Base-by-base conservation (phyloP, 177 flowering plant species). In the Vitis hybrid region DNA sequence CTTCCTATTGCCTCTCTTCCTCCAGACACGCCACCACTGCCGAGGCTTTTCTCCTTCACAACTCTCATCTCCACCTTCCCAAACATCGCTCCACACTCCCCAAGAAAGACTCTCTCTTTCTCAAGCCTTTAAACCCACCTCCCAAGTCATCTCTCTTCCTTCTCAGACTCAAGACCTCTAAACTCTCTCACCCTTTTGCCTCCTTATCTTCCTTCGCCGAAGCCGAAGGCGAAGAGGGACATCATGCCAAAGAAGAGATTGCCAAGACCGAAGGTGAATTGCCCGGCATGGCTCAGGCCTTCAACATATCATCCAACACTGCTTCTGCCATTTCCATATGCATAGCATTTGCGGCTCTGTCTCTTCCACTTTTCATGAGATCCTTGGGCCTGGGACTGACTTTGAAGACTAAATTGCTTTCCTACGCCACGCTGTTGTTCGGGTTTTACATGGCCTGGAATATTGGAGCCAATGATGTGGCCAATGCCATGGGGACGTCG, bases 381-480 rank as follows among this genome's bases (percentile, higher is more conserved):
- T 82, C 97, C 8, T 52, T 93, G 66, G 88, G 86, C 11, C 81
- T 66, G 34, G 94, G 88, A 0, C 6, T 88, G 81, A 82, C 71
- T 5, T 52, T 91, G 72, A 93, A 88, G 90, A 88, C 81, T 23
- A 86, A 85, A 69, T 12, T 80, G 23, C 68, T 96, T 52, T 90
- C 99, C 0, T 93, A 94, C 62, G 82, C 71, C 0, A 91, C 98
- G 1, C 77, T 94, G 56, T 70, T 94, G 74, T 87, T 84, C 52
- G 99, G 99, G 17, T 93, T 94, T 71, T 94, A 89, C 84, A 94
- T 94, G 99, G 99, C 99, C n/a, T 92, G 99, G 99, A 94, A 94
- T 62, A 94, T 94, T 55, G 99, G 99, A 55, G 99, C 99, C 10
- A 94, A 94, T 63, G 99, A 92, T 69, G 99, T 94, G 60, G 99